Conservation (phyloP, 306 rosid species). For the Fragaria vesca region DNA sequence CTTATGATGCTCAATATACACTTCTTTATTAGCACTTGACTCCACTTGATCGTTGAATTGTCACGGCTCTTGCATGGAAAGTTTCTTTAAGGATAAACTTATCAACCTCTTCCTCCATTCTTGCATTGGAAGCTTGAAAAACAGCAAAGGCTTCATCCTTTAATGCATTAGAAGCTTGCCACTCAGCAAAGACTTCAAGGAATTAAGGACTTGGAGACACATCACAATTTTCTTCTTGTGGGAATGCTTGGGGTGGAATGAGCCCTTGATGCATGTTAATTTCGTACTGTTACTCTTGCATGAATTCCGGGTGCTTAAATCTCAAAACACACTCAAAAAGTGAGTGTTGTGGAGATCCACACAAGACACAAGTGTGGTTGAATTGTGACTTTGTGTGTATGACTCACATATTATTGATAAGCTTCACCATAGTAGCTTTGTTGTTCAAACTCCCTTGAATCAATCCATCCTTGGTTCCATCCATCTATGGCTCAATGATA, state of each 20-base stretch:
- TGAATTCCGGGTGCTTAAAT: not conserved
- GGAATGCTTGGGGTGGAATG: not conserved
- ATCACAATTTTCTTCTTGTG: not conserved
- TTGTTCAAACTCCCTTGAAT: too few species aligned
- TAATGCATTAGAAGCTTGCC: not conserved
- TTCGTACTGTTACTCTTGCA: not conserved
- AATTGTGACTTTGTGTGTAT: not conserved
- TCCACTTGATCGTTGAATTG: not conserved
- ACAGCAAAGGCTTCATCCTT: too few species aligned
- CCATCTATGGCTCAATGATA: too few species aligned
- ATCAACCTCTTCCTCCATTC: not conserved
- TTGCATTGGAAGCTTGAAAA: not conserved
- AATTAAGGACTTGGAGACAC: not conserved
- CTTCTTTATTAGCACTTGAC: not conserved
- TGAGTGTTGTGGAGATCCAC: not conserved
- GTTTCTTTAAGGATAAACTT: not conserved
- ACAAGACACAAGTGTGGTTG: not conserved
- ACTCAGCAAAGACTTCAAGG: not conserved
- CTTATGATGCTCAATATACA: not conserved
- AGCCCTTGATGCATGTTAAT: not conserved
- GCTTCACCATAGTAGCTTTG: too few species aligned
- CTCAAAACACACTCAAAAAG: not conserved
- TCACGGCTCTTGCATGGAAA: too few species aligned
- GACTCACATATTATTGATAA: not conserved
- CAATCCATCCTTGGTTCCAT: too few species aligned